These are phyloP conservation scores for Butyriboletus loyo DNA, from an alignment of 768 basidiomycete genomes.

Conservation along the genomic window DNA sequence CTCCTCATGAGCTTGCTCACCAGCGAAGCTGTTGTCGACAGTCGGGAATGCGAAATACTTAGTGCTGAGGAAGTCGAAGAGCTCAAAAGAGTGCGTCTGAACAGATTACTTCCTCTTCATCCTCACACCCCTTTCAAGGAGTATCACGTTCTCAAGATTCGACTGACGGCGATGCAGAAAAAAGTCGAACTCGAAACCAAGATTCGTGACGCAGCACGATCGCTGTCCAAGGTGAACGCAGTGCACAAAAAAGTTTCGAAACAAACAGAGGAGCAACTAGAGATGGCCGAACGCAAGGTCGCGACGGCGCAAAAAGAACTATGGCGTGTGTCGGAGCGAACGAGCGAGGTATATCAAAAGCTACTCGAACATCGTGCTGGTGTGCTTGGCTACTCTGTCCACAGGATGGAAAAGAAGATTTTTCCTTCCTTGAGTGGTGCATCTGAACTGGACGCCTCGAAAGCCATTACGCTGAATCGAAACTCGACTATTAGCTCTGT, in stretches of 20 bases:
- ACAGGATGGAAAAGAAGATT: constrained; percentile 60
- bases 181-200: constrained; percentile 81
- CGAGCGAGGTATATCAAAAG: constrained; percentile 57
- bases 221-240: constrained; percentile 65
- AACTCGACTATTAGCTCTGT: constrained; percentile 52
- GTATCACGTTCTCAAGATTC: constrained; percentile 63
- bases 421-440: constrained; percentile 26
- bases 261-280: constrained; percentile 68
- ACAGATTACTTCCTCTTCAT: constrained; percentile 19
- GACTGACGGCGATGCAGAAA: constrained; percentile 62
- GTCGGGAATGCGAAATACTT: constrained; percentile 75
- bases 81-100: constrained; percentile 55
- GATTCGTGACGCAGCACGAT: constrained; percentile 82
- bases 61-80: constrained; percentile 69
- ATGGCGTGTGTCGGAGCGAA: constrained; percentile 61
- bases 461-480: constrained; percentile 50
- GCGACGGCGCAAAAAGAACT: constrained; percentile 69
- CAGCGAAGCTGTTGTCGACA: constrained; percentile 93
- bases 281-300: constrained; percentile 69
- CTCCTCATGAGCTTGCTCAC: constrained; percentile 86
- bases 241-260: constrained; percentile 56
- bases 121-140: constrained; percentile 48
- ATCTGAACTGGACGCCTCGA: constrained; percentile 42
- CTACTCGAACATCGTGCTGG: constrained; percentile 82
- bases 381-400: constrained; percentile 70